Evolutionary conservation across 495 filamentous ascomycete genomes (phyloP), one percentile per base, ranked within the genome.

Genomic region (Delitschia confertaspora): DNA sequence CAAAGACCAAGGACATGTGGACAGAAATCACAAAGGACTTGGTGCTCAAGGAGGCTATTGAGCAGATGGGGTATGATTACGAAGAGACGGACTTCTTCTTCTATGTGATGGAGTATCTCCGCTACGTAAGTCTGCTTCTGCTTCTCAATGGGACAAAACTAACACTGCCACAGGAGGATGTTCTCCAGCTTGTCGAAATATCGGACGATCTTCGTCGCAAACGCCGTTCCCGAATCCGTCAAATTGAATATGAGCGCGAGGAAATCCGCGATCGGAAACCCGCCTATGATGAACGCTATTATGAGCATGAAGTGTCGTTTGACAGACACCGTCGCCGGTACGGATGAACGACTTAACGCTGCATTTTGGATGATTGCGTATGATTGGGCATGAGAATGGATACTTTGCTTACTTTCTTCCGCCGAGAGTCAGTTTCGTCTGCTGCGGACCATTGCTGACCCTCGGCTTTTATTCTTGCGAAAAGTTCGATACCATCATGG

Each of bases 21-120:
- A 98, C 91, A 0, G 91, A 96, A 60, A 88, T 98, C 53, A 93
- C 88, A 6, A 95, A 93, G 66, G 87, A 94, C 52, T 62, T 98
- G 34, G 86, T 98, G 9, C 72, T 81, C 27, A 75, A 77, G 42
- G 89, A 96, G 58, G 93, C 91, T 0, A 85, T 98, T 51, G 80
- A 93, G 47, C 66, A 79, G 38, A 60, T 78, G 45, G 87, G 86
- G 0, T 96, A 93, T 63, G 84, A 86, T 51, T 96, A 78, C 56
- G 88, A 96, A 57, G 89, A 96, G 67, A 91, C 85, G 2, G 82
- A 85, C 37, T 75, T 66, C 35, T 93, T 84, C 63, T 96, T 83
- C 63, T 96, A 95, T 57, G 75, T 98, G 25, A 88, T 94, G 66
- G 80, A 88, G 44, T 95, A 93, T 62, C 72, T 98, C 30, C 70